Evolutionary conservation across 345 rosid genomes (phyloP).

Genomic region (Psidium guajava): DNA sequence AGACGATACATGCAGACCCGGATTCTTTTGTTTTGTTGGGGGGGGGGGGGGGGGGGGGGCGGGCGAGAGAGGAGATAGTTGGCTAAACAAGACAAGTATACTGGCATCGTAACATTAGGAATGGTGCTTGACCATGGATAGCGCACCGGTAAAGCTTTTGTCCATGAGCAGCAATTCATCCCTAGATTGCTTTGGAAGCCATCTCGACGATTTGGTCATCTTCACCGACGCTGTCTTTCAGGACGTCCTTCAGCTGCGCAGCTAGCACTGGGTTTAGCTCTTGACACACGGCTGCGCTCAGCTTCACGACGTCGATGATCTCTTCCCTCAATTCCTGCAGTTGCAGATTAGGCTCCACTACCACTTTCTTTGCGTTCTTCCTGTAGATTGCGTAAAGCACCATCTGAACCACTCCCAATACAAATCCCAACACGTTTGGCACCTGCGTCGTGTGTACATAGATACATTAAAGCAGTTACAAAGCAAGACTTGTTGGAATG

Average conservation of each 20-base stretch:
- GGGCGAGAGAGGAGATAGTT: neutral
- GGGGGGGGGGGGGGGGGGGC: no score
- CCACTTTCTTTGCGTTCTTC: conserved; percentile 23
- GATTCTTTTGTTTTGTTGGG: no score
- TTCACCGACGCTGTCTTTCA: neutral
- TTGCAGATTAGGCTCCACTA: conserved; percentile 14
- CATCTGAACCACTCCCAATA: conserved; percentile 68
- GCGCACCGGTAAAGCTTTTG: neutral
- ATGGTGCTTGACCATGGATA: neutral
- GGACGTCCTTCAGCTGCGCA: neutral
- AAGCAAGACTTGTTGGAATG: neutral
- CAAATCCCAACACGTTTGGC: conserved; percentile 72
- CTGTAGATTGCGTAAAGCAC: conserved; percentile 59
- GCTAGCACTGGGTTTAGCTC: neutral
- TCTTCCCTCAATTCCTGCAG: conserved; percentile 40
- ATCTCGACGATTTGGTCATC: neutral
- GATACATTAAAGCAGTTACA: neutral
- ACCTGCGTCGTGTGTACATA: conserved; percentile 18
- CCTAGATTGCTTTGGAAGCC: neutral
- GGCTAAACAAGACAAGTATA: neutral
- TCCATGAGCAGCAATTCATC: neutral
- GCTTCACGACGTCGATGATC: conserved; percentile 4
- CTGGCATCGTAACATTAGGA: neutral
- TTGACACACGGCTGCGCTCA: neutral
- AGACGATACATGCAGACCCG: neutral